Conservation (phyloP, 2,329 filamentous ascomycete genomes). For the Fusarium circinatum region DNA sequence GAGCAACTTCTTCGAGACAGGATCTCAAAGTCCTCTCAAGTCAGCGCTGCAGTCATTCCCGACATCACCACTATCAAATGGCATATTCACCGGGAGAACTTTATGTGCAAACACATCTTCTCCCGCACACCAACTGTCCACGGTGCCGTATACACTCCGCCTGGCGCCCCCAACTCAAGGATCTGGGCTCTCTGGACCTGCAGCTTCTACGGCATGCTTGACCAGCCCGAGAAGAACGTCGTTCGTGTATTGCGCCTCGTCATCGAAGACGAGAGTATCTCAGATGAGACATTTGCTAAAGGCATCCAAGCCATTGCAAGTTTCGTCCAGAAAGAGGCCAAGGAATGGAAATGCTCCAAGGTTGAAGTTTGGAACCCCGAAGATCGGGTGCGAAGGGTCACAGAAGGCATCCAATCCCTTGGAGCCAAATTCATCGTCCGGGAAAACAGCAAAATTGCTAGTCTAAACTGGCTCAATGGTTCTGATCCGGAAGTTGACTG, state of each 20-base stretch:
- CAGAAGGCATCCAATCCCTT: conserved; percentile 58
- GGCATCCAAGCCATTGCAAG: conserved; percentile 71
- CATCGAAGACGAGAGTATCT: conserved; percentile 63
- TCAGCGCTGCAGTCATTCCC: conserved; percentile 49
- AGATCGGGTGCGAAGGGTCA: conserved; percentile 58
- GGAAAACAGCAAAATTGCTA: conserved; percentile 74
- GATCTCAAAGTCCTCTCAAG: conserved; percentile 53
- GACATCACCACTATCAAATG: conserved; percentile 55
- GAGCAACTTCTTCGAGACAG: conserved; percentile 67
- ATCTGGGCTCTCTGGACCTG: conserved; percentile 81
- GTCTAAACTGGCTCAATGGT: conserved; percentile 76
- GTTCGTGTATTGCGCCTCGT: conserved; percentile 76
- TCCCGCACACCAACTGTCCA: conserved; percentile 67
- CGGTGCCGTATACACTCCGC: conserved; percentile 72
- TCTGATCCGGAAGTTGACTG: conserved; percentile 69
- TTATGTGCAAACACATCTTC: conserved; percentile 73
- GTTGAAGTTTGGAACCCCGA: conserved; percentile 89
- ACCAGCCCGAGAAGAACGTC: conserved; percentile 68
- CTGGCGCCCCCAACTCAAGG: conserved; percentile 59
- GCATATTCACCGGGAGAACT: conserved; percentile 82
- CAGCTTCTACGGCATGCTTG: conserved; percentile 68
- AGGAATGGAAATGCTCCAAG: conserved; percentile 73
- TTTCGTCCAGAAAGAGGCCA: conserved; percentile 76
- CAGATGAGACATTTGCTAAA: conserved; percentile 57
- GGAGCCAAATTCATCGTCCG: conserved; percentile 63